These are phyloP conservation scores for Cladophialophora psammophila DNA, from an alignment of 2,329 filamentous ascomycete genomes.

Conservation along the genomic window DNA sequence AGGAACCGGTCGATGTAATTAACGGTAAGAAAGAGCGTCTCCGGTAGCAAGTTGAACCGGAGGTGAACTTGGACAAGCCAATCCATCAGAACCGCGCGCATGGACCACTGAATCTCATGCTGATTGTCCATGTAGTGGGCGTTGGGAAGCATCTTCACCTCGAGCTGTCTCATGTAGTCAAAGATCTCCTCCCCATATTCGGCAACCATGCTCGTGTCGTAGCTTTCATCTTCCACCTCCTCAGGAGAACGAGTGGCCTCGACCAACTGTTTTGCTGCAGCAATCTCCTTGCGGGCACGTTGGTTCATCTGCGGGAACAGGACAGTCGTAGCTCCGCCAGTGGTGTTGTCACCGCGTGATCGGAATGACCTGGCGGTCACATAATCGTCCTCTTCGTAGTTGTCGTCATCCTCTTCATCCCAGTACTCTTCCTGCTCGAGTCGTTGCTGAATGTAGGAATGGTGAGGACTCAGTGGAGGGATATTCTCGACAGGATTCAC, in stretches of 20 bases:
- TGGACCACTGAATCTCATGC: conserved; percentile 98
- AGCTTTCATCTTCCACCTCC: conserved; percentile 85
- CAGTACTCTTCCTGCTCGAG: conserved; percentile 74
- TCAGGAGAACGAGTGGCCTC: conserved; percentile 70
- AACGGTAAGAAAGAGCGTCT: conserved; percentile 92
- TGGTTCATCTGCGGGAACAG: conserved; percentile 75
- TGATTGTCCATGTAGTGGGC: conserved; percentile 96
- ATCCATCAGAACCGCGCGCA: conserved; percentile 96
- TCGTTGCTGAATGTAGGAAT: conserved; percentile 39
- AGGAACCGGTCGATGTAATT: conserved; percentile 99
- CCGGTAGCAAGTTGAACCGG: conserved; percentile 87
- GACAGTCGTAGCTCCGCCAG: conserved; percentile 68
- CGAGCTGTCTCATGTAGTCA: conserved; percentile 84
- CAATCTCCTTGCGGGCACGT: conserved; percentile 75
- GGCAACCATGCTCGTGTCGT: conserved; percentile 96
- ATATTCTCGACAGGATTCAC: conserved; percentile 27
- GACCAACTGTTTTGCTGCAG: conserved; percentile 70
- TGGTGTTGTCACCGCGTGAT: conserved; percentile 77
- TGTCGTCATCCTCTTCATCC: conserved; percentile 75
- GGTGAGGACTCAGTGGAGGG: conserved; percentile 34
- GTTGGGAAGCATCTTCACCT: conserved; percentile 85
- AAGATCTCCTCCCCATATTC: conserved; percentile 98
- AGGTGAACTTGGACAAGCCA: conserved; percentile 97
- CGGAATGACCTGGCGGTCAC: conserved; percentile 80
- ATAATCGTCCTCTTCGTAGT: conserved; percentile 73